A percentile compares a stretch with the other conserved stretches of the same genome.
phyloP scores from a whole-genome alignment of 305 asterid species.

The Coffea humblotiana region DNA sequence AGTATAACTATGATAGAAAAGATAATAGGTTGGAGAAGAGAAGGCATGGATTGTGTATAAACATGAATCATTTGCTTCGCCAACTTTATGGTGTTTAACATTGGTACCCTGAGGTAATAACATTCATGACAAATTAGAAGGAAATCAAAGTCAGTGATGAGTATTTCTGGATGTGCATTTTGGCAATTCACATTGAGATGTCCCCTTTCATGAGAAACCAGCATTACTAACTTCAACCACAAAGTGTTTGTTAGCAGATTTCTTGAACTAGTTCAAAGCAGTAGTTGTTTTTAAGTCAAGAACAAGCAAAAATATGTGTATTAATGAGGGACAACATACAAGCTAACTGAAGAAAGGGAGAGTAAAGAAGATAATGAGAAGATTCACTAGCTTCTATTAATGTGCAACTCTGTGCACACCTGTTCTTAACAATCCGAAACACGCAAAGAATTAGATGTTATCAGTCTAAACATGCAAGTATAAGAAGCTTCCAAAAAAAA shows the following conservation, averaged over 20 bases:
- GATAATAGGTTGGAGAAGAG: too few relatives aligned
- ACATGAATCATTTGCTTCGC: slow-evolving; percentile 45
- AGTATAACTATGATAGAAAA: too few relatives aligned
- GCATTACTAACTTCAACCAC: slow-evolving; percentile 63
- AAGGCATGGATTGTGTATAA: too few relatives aligned
- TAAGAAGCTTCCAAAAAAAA: slow-evolving; percentile 2
- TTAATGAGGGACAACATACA: neutral
- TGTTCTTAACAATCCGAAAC: slow-evolving; percentile 58
- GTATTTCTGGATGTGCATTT: neutral
- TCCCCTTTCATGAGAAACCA: slow-evolving; percentile 88
- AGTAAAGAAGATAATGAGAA: slow-evolving; percentile 3
- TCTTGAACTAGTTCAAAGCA: slow-evolving; percentile 42
- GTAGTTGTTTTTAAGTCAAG: neutral
- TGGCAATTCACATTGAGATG: slow-evolving; percentile 65
- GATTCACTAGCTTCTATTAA: slow-evolving; percentile 52
- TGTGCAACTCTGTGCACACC: slow-evolving; percentile 64
- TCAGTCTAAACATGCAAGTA: neutral
- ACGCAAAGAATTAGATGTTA: slow-evolving; percentile 20
- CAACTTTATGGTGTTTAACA: slow-evolving; percentile 70
- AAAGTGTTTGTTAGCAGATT: slow-evolving; percentile 77
- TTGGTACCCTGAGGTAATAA: slow-evolving; percentile 49
- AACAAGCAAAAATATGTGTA: neutral
- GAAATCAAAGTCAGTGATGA: neutral
- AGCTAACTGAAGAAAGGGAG: neutral
- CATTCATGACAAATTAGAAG: slow-evolving; percentile 1